phyloP scores from a whole-genome alignment of 2,329 filamentous ascomycete genomes.

The Scedosporium minutisporum region DNA sequence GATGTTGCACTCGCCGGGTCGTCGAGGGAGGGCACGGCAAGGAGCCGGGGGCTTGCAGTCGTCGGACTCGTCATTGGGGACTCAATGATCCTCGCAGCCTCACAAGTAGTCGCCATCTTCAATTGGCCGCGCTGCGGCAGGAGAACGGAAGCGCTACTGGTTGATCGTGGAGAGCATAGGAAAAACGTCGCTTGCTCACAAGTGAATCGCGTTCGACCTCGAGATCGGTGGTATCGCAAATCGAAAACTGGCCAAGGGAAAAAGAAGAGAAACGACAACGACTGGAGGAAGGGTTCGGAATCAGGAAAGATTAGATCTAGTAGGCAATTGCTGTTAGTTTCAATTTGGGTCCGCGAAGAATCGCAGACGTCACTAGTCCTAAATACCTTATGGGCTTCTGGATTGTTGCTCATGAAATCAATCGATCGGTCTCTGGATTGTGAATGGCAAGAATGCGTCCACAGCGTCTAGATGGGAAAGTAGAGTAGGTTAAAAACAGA shows the following conservation, averaged over 20 bases:
- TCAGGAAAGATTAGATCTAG: neutral
- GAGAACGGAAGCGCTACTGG: constrained; percentile 20
- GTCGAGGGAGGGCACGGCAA: constrained; percentile 5
- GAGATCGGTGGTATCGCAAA: neutral
- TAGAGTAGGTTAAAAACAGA: neutral
- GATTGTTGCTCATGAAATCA: neutral
- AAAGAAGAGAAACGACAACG: neutral
- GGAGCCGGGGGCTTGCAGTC: constrained; percentile 12
- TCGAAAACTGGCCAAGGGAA: neutral
- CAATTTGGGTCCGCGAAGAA: neutral
- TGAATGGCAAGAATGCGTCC: neutral
- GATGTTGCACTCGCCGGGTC: constrained; percentile 14
- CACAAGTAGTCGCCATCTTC: constrained; percentile 32
- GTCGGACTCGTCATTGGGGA: constrained; percentile 17
- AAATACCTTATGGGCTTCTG: neutral
- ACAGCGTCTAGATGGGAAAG: neutral
- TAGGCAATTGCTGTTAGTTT: neutral
- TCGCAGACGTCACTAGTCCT: neutral
- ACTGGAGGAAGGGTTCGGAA: neutral
- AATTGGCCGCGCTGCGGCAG: constrained; percentile 3
- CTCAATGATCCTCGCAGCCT: constrained; percentile 24
- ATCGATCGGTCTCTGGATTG: neutral
- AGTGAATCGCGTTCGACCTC: neutral
- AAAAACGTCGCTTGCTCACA: neutral
- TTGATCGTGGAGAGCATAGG: constrained; percentile 29